A percentile compares a stretch with the other conserved stretches of the same genome.
Evolutionary conservation across 306 rosid genomes (phyloP).

Genomic region (Nissolia schottii): DNA sequence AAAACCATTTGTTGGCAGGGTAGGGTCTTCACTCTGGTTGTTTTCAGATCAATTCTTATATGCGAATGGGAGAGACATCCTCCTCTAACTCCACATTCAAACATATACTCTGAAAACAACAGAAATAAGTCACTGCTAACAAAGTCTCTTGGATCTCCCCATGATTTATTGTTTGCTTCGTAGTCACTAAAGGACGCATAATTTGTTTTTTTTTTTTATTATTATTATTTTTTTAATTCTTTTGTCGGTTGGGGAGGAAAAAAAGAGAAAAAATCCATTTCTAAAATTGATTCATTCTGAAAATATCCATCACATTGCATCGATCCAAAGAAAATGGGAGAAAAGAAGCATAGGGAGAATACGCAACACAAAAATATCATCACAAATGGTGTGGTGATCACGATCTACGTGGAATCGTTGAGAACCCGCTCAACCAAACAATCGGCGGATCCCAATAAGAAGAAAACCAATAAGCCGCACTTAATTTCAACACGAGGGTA

Average conservation of each 20-base stretch:
- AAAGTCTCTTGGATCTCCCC: neutral
- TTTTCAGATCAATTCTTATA: slow-evolving; percentile 8
- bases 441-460: neutral
- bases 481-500: slow-evolving; percentile 9
- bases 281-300: neutral
- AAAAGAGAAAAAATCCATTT: too few relatives aligned
- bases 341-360: neutral
- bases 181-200: too few relatives aligned
- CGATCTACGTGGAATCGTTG: slow-evolving; percentile 51
- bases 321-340: neutral
- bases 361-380: neutral
- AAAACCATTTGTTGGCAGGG: neutral
- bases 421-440: slow-evolving; percentile 5
- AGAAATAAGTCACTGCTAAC: neutral
- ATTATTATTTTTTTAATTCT: too few relatives aligned
- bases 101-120: neutral
- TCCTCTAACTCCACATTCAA: neutral
- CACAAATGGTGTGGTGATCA: slow-evolving; percentile 50
- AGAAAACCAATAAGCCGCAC: slow-evolving; percentile 22
- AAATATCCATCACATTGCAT: too few relatives aligned
- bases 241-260: too few relatives aligned
- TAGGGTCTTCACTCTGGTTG: neutral
- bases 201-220: too few relatives aligned
- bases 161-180: neutral
- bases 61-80: neutral